phyloP scores from a whole-genome alignment of 2,329 filamentous ascomycete genomes.

The Lachnellula occidentalis region DNA sequence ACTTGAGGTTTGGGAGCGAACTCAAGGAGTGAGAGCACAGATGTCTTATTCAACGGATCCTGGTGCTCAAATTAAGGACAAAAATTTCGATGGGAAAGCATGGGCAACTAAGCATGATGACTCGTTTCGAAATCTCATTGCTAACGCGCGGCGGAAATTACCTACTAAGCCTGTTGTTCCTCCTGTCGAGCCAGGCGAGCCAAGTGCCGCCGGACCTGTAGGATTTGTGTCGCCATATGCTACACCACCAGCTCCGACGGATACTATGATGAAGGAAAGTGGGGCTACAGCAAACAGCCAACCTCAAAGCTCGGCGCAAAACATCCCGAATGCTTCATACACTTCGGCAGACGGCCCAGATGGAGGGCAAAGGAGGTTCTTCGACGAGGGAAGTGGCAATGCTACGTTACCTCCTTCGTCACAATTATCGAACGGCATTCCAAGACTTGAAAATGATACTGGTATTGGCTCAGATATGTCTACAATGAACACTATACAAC shows the following conservation, averaged over 20 bases:
- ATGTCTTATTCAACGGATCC: slow-evolving; percentile 35
- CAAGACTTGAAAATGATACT: slow-evolving; percentile 10
- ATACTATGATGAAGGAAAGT: neutral
- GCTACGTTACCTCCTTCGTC: slow-evolving; percentile 4
- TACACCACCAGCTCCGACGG: neutral
- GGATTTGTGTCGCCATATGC: neutral
- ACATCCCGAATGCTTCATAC: neutral
- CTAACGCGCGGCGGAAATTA: slow-evolving; percentile 56
- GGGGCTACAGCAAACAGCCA: neutral
- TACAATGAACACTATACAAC: slow-evolving; percentile 18
- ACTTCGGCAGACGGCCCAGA: neutral
- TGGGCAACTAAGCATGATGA: slow-evolving; percentile 69
- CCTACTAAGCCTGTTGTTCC: neutral
- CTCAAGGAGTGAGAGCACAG: slow-evolving; percentile 59
- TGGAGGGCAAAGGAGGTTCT: slow-evolving; percentile 5
- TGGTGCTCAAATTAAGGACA: slow-evolving; percentile 63
- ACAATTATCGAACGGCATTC: slow-evolving; percentile 10
- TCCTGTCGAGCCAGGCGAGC: neutral
- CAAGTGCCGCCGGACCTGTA: neutral
- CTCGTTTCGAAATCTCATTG: slow-evolving; percentile 77
- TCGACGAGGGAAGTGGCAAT: slow-evolving; percentile 8
- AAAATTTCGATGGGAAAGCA: slow-evolving; percentile 76
- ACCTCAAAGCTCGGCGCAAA: neutral
- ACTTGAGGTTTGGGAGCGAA: slow-evolving; percentile 80
- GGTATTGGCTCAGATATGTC: slow-evolving; percentile 13